A percentile compares a stretch with the other conserved stretches of the same genome.
Evolutionary conservation across 2,329 filamentous ascomycete species (phyloP).

Genomic region (Grosmannia huntii): DNA sequence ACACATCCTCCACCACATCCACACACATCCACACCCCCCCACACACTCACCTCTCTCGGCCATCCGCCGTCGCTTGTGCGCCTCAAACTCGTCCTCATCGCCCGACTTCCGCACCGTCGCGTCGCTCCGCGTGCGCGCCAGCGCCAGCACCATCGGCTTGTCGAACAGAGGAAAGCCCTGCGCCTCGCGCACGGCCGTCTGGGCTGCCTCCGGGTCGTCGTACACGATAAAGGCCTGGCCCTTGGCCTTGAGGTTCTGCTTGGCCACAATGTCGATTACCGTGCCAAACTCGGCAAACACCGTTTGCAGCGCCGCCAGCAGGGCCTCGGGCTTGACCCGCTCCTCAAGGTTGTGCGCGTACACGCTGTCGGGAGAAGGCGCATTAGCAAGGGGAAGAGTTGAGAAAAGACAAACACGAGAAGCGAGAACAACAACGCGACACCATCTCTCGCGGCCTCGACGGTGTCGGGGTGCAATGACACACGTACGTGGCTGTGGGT

Average conservation of each 20-base stretch:
- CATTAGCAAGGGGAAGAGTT: neutral
- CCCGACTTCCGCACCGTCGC: constrained; percentile 66
- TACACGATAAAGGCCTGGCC: constrained; percentile 95
- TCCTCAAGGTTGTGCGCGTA: constrained; percentile 83
- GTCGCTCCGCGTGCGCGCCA: constrained; percentile 75
- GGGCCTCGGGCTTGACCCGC: constrained; percentile 66
- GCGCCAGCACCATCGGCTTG: constrained; percentile 75
- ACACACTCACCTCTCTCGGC: constrained; percentile 69
- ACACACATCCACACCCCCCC: too few relatives aligned
- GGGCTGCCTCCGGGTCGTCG: constrained; percentile 65
- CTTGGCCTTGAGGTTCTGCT: constrained; percentile 77
- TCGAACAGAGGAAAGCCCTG: constrained; percentile 89
- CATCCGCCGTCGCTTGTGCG: constrained; percentile 69
- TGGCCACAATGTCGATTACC: constrained; percentile 59
- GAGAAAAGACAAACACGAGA: neutral
- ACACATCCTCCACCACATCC: too few relatives aligned
- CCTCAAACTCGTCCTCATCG: constrained; percentile 70
- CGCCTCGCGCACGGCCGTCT: constrained; percentile 71
- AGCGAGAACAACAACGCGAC: constrained; percentile 1
- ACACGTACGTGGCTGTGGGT: constrained; percentile 53
- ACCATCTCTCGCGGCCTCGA: neutral
- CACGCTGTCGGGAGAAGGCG: constrained; percentile 30
- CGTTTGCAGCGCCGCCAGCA: constrained; percentile 59
- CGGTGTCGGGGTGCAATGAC: constrained; percentile 53
- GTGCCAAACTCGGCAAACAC: constrained; percentile 84